Percentiles rank a stretch among this genome's conserved stretches.
Conservation (phyloP, 495 filamentous ascomycete species). For the Penicillium crystallinum region DNA sequence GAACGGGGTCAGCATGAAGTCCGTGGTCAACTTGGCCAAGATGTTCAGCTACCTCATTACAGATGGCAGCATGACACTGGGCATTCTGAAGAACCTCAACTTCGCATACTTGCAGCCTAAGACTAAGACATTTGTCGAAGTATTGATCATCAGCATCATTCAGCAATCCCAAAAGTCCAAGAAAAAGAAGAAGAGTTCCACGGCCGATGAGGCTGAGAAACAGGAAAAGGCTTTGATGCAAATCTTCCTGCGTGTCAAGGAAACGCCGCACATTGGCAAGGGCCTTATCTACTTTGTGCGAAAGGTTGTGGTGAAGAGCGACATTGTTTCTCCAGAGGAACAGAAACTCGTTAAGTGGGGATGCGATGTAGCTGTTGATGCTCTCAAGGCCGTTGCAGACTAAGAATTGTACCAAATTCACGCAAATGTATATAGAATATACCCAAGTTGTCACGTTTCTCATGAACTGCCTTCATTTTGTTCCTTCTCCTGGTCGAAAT, state of each 20-base stretch:
- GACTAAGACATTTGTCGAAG: conserved; percentile 70
- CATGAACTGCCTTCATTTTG: neutral
- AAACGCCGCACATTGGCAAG: conserved; percentile 57
- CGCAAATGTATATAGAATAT: conserved; percentile 20
- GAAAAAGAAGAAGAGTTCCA: conserved; percentile 23
- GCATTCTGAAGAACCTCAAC: conserved; percentile 71
- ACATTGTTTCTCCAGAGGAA: conserved; percentile 62
- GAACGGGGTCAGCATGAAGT: conserved; percentile 48
- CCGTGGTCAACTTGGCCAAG: conserved; percentile 83
- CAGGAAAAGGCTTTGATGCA: conserved; percentile 54
- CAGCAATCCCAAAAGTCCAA: conserved; percentile 52
- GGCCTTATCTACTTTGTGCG: conserved; percentile 74
- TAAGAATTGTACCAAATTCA: conserved; percentile 9
- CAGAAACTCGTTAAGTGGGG: conserved; percentile 58
- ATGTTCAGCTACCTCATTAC: conserved; percentile 74
- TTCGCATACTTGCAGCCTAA: conserved; percentile 70
- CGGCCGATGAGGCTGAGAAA: conserved; percentile 24
- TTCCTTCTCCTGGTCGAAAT: too few species aligned
- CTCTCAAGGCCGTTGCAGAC: conserved; percentile 47
- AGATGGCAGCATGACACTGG: conserved; percentile 57
- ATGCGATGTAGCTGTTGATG: conserved; percentile 59
- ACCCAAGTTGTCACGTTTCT: conserved; percentile 12
- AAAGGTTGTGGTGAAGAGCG: conserved; percentile 68
- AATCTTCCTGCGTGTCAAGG: conserved; percentile 57
- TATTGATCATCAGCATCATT: conserved; percentile 70